Conservation (phyloP, 768 basidiomycete genomes). For the Paxillus involutus region DNA sequence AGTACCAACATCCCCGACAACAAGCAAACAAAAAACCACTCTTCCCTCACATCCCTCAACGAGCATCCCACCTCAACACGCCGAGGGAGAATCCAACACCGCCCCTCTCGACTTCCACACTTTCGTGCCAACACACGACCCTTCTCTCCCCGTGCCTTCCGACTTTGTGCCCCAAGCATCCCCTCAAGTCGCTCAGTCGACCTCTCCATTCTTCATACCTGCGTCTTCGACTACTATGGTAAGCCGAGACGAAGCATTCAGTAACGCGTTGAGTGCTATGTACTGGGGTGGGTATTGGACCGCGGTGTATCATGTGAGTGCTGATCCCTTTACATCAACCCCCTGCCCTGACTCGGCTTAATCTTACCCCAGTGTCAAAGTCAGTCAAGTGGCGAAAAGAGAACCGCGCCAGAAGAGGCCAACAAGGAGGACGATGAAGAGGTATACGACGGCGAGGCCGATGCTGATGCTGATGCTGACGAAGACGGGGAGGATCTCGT, state of each 20-base stretch:
- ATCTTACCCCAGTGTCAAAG: slow-evolving; percentile 33
- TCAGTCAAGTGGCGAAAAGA: slow-evolving; percentile 17
- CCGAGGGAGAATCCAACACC: slow-evolving; percentile 47
- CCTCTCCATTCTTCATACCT: slow-evolving; percentile 28
- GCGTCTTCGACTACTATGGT: slow-evolving; percentile 39
- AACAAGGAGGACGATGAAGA: slow-evolving; percentile 29
- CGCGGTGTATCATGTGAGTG: slow-evolving; percentile 74
- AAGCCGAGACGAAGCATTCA: slow-evolving; percentile 74
- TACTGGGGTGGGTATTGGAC: slow-evolving; percentile 92
- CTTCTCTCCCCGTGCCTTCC: slow-evolving; percentile 46
- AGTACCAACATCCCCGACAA: slow-evolving; percentile 13
- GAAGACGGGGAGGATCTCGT: slow-evolving; percentile 24
- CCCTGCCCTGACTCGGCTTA: background rate
- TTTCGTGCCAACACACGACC: slow-evolving; percentile 69
- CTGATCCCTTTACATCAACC: background rate
- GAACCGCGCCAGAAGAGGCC: slow-evolving; percentile 23
- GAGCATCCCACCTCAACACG: background rate
- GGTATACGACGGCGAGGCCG: slow-evolving; percentile 27
- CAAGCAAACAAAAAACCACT: slow-evolving; percentile 4
- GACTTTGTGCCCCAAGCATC: slow-evolving; percentile 15
- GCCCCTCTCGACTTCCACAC: slow-evolving; percentile 68
- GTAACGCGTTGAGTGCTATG: slow-evolving; percentile 72
- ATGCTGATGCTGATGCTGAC: slow-evolving; percentile 22
- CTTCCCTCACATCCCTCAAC: background rate
- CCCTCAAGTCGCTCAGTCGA: background rate